Evolutionary conservation across 192 early-diverging fungal species (phyloP).

Genomic region (Podila horticola): DNA sequence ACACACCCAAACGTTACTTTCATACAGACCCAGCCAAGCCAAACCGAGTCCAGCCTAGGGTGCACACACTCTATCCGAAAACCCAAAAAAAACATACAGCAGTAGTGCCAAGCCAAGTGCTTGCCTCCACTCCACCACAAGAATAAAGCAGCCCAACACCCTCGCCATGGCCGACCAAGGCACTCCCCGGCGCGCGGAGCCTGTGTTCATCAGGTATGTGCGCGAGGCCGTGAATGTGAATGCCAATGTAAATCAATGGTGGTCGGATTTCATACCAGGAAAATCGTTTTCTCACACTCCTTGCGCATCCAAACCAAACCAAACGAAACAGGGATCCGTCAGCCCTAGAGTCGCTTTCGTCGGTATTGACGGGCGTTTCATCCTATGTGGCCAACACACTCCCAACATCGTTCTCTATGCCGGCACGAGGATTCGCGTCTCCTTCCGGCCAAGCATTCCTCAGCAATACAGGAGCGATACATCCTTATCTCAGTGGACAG

Average conservation of each 20-base stretch:
- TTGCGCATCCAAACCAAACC: neutral
- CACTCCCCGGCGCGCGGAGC: slow-evolving; percentile 54
- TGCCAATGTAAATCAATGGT: neutral
- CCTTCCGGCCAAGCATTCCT: slow-evolving; percentile 29
- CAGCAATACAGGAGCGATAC: neutral
- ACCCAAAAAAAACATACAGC: neutral
- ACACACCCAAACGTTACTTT: too few relatives aligned
- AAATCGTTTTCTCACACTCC: neutral
- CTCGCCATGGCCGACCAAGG: slow-evolving; percentile 15
- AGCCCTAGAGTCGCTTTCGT: slow-evolving; percentile 67
- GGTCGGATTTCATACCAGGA: neutral
- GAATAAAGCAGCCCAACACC: neutral
- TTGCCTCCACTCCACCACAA: neutral
- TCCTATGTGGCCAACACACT: slow-evolving; percentile 72
- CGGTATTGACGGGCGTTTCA: slow-evolving; percentile 68
- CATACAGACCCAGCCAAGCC: too few relatives aligned
- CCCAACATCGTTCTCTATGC: slow-evolving; percentile 53
- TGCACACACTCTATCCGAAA: neutral
- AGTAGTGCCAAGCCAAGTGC: neutral
- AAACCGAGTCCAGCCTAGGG: too few relatives aligned
- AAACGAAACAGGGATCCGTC: slow-evolving; percentile 64
- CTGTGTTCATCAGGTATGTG: slow-evolving; percentile 59
- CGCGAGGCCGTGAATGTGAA: neutral
- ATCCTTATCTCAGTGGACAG: slow-evolving; percentile 11
- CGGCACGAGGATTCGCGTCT: slow-evolving; percentile 32